phyloP scores from a whole-genome alignment of 345 rosid genomes.

The Hibiscus syriacus region DNA sequence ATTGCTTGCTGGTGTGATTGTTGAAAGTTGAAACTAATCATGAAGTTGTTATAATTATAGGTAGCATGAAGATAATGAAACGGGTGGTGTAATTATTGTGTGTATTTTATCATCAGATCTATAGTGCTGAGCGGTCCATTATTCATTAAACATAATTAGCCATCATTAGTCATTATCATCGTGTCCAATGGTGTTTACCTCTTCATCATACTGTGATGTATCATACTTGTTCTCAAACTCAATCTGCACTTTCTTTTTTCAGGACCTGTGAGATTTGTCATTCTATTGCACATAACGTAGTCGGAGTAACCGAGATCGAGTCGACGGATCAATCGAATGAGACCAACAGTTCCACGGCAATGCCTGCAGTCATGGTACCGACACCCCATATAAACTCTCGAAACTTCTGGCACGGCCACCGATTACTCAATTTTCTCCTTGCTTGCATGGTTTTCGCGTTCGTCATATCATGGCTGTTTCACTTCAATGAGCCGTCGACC shows the following conservation, averaged over 20 bases:
- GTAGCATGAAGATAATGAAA: neutral
- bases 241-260: slow-evolving; percentile 6
- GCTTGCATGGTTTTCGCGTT: slow-evolving; percentile 79
- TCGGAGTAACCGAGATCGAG: slow-evolving; percentile 37
- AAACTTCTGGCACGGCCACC: slow-evolving; percentile 77
- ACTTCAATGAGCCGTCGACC: no score
- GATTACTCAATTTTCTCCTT: slow-evolving; percentile 61
- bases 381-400: slow-evolving; percentile 38
- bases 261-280: slow-evolving; percentile 94
- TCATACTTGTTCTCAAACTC: neutral
- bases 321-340: slow-evolving; percentile 31
- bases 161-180: neutral
- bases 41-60: neutral
- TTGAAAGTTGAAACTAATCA: neutral
- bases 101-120: neutral
- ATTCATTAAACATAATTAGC: neutral
- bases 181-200: neutral
- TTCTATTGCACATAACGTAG: slow-evolving; percentile 62
- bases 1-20: no score
- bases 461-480: slow-evolving; percentile 74
- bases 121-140: neutral
- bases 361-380: slow-evolving; percentile 15
- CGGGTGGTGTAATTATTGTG: neutral
- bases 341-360: slow-evolving; percentile 19
- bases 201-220: neutral